Base-by-base conservation (phyloP, 306 rosid genomes). In the Trifolium subterraneum region DNA sequence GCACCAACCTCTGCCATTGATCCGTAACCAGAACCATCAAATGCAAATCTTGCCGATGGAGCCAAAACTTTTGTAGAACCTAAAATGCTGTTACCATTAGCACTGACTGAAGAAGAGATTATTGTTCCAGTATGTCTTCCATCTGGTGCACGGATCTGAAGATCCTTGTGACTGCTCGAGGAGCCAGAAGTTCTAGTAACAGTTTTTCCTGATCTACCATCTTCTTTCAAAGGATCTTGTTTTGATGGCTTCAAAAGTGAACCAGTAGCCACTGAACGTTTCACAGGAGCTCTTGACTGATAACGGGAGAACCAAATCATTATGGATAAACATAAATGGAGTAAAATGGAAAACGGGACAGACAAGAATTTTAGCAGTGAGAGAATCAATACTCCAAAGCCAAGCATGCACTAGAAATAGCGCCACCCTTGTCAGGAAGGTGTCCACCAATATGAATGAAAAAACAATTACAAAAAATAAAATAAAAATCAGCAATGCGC, bases 161-260 rank as follows among this genome's bases (percentile, higher is more conserved):
- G 68, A 70, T 93, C 98, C 79, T 89, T 87, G 68, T 92, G 96
- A 52, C 58, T 73, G 36, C 75, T 69, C 0, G 74, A 82, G 76
- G 89, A 81, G 66, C 86, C 92, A 71, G 90, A 79, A 65, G 81
- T 67, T 78, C 85, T 87, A 31, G 85, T 74, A 68, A 80, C 77
- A 71, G 83, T 81, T 88, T 94, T 94, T 64, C 88, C 92, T 71
- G 96, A 82, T 81, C 93, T 92, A 70, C 74, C 70, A 54, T 94
- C 99, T 62, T 87, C 99, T 88, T 94, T 94, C 27, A 71, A 35
- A 73, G 79, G 67, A 78, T 94, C 97, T 82, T 90, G 99, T 78
- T 92, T 94, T 15, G 86, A 74, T 15, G 89, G 66, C 85, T 90
- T 94, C 27, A 80, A 69, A 64, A 89, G 84, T n/a, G 90, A 83